phyloP scores from a whole-genome alignment of 345 rosid genomes.

The Passiflora organensis region DNA sequence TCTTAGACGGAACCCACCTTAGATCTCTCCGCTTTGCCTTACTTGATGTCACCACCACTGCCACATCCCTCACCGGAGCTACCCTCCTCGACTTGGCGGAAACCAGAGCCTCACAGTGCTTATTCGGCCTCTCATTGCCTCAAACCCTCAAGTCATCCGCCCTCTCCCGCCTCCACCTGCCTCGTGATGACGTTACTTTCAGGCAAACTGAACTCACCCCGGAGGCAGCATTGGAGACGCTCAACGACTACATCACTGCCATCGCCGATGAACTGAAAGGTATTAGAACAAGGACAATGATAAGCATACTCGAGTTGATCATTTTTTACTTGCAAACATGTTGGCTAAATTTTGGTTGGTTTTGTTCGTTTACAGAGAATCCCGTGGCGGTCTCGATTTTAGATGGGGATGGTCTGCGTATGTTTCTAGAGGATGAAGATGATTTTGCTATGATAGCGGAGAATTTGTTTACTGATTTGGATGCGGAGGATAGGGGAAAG shows the following conservation, averaged over 20 bases:
- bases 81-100: conserved; percentile 58
- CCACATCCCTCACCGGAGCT: conserved; percentile 40
- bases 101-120: conserved; percentile 42
- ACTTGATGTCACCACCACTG: conserved; percentile 22
- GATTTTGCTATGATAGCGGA: conserved; percentile 95
- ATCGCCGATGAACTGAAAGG: conserved; percentile 65
- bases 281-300: conserved; percentile 8
- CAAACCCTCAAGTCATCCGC: conserved; percentile 46
- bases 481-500: conserved; percentile 75
- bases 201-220: conserved; percentile 22
- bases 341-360: conserved; percentile 1
- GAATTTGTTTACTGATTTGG: conserved; percentile 81
- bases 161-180: conserved; percentile 34
- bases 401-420: conserved; percentile 59
- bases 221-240: conserved; percentile 36
- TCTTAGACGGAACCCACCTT: conserved; percentile 61
- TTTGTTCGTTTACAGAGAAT: conserved; percentile 40
- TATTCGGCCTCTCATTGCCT: conserved; percentile 60
- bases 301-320: neutral
- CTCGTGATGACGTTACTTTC: conserved; percentile 36
- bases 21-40: conserved; percentile 41
- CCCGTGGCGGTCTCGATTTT: conserved; percentile 58
- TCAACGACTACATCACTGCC: conserved; percentile 44
- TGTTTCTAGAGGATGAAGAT: conserved; percentile 78
- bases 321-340: neutral